phyloP scores from a whole-genome alignment of 176 grass and related monocot genomes.

The Ananas comosus region DNA sequence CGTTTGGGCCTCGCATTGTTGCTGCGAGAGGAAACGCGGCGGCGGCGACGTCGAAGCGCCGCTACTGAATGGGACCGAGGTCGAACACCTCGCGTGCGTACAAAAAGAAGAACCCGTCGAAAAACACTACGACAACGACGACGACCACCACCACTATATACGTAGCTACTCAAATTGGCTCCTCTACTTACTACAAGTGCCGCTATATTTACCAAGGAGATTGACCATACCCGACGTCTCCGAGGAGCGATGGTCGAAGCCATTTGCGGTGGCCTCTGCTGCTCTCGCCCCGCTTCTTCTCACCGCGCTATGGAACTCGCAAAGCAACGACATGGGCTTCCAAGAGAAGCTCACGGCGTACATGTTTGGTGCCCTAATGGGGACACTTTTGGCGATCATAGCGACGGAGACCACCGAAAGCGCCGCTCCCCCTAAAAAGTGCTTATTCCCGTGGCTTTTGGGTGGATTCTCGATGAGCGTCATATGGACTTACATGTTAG shows the following conservation, averaged over 20 bases:
- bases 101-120: no score
- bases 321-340: conserved; percentile 14
- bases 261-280: conserved; percentile 34
- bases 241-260: conserved; percentile 59
- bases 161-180: neutral
- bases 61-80: neutral
- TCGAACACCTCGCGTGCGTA: neutral
- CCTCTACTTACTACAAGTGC: conserved; percentile 20
- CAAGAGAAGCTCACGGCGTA: neutral
- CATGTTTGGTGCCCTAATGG: conserved; percentile 17
- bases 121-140: no score
- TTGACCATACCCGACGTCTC: conserved; percentile 60
- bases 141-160: neutral
- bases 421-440: conserved; percentile 19
- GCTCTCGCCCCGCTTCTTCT: conserved; percentile 41
- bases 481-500: conserved; percentile 45
- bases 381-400: conserved; percentile 16
- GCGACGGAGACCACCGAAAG: conserved; percentile 27
- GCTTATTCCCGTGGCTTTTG: conserved; percentile 39
- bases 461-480: conserved; percentile 65
- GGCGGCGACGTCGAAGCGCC: conserved; percentile 1
- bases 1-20: conserved; percentile 31
- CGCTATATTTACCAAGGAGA: conserved; percentile 39
- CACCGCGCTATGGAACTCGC: conserved; percentile 29
- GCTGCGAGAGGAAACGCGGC: neutral